A percentile compares a stretch with the other conserved stretches of the same genome.
These are phyloP conservation scores for Plasmodium adleri DNA, from an alignment of 169 alveolate genomes.

Conservation along the genomic window DNA sequence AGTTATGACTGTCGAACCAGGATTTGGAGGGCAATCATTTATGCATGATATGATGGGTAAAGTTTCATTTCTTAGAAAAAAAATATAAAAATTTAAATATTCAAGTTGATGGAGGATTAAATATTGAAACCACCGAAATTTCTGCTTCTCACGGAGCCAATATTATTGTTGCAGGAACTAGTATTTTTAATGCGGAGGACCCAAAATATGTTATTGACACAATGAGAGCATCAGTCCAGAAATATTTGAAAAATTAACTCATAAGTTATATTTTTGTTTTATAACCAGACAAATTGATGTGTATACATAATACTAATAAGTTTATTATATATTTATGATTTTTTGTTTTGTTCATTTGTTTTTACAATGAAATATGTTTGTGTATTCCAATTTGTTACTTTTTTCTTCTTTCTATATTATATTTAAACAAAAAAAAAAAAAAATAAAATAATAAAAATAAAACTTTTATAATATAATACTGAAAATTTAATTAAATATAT, in stretches of 20 bases:
- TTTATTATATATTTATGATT: not conserved
- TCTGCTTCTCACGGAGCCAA: conserved; percentile 92
- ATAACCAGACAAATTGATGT: not conserved
- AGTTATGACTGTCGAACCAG: conserved; percentile 95
- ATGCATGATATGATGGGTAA: conserved; percentile 89
- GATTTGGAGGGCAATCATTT: conserved; percentile 93
- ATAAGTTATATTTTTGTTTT: too few species aligned
- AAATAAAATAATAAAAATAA: not conserved
- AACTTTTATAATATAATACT: too few species aligned
- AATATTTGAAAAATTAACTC: conserved; percentile 39
- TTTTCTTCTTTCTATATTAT: not conserved
- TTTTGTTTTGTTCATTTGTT: not conserved
- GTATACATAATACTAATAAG: not conserved
- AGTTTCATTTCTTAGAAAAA: conserved; percentile 82
- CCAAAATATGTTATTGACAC: conserved; percentile 77
- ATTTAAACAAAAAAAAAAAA: not conserved
- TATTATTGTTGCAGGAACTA: conserved; percentile 90
- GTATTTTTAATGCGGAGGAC: conserved; percentile 78
- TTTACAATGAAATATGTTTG: not conserved
- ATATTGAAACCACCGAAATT: conserved; percentile 81
- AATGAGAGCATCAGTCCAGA: conserved; percentile 76
- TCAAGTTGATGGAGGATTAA: conserved; percentile 93
- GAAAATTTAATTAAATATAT: too few species aligned
- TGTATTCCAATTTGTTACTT: not conserved
- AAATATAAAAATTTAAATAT: conserved; percentile 79